Conservation (phyloP, 1,284 basidiomycete genomes). For the Ustilago tritici region DNA sequence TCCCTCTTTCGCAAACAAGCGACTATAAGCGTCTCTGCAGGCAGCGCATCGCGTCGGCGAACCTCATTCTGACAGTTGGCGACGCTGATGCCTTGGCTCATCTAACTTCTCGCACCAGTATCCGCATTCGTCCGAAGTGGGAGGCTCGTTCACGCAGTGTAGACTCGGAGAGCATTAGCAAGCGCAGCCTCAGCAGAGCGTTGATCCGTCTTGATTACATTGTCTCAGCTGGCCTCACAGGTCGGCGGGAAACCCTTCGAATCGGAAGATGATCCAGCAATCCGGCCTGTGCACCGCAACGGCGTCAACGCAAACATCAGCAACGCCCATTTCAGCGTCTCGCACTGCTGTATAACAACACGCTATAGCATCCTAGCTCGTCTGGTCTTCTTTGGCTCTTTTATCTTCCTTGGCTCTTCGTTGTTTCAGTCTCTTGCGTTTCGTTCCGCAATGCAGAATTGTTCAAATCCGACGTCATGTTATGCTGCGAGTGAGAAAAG, state of each 20-base stretch:
- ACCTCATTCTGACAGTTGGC: neutral
- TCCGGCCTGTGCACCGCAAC: too few species aligned
- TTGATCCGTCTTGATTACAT: too few species aligned
- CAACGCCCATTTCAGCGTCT: neutral
- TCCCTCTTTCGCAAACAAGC: neutral
- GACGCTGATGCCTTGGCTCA: neutral
- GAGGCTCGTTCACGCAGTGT: neutral
- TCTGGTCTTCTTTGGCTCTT: neutral
- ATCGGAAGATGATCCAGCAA: too few species aligned
- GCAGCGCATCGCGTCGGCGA: neutral
- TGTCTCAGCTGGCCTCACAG: too few species aligned
- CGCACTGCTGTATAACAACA: neutral
- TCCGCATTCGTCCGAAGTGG: too few species aligned
- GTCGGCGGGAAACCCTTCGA: neutral
- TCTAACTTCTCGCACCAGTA: too few species aligned
- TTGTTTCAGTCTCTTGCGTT: slow-evolving; percentile 8
- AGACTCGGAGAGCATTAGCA: neutral
- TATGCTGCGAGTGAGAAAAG: too few species aligned
- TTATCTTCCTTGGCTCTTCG: neutral
- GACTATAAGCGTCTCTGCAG: neutral
- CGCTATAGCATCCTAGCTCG: slow-evolving; percentile 3
- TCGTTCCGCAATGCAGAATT: slow-evolving; percentile 21
- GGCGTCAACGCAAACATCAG: neutral
- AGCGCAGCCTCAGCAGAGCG: too few species aligned
- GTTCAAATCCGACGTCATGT: neutral